Percentiles rank a stretch among this genome's conserved stretches.
These are phyloP conservation scores for Mycena galopus DNA, from an alignment of 768 basidiomycete species.

Conservation along the genomic window DNA sequence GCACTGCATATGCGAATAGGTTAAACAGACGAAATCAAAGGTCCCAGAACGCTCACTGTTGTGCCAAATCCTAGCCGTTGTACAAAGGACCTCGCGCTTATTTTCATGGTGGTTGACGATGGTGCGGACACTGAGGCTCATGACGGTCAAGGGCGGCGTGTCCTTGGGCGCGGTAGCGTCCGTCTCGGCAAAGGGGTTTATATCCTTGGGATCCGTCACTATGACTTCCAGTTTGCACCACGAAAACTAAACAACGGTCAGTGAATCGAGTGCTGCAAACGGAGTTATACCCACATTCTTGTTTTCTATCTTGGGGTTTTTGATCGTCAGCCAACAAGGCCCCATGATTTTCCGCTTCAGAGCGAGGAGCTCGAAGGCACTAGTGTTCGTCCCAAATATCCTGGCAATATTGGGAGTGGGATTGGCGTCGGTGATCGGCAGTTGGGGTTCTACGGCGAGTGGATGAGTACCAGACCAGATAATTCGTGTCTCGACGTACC, in stretches of 20 bases:
- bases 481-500: constrained; percentile 60
- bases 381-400: constrained; percentile 93
- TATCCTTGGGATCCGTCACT: constrained; percentile 87
- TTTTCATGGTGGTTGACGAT: constrained; percentile 96
- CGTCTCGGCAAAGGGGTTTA: constrained; percentile 84
- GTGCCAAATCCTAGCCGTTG: constrained; percentile 87
- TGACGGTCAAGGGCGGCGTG: constrained; percentile 88
- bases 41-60: constrained; percentile 54
- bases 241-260: constrained; percentile 71
- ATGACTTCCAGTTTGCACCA: constrained; percentile 97
- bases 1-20: constrained; percentile 60
- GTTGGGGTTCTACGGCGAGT: constrained; percentile 68
- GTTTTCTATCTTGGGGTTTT: constrained; percentile 78
- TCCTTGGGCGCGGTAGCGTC: constrained; percentile 81
- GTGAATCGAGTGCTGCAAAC: not conserved
- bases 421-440: constrained; percentile 74
- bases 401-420: constrained; percentile 85
- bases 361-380: constrained; percentile 92
- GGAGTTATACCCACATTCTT: constrained; percentile 73
- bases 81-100: constrained; percentile 93
- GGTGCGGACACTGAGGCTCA: constrained; percentile 89
- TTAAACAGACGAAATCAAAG: not conserved
- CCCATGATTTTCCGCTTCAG: constrained; percentile 99
- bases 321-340: constrained; percentile 95
- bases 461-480: not conserved